Conservation (phyloP, 495 filamentous ascomycete species). For the Penicillium maclennaniae region DNA sequence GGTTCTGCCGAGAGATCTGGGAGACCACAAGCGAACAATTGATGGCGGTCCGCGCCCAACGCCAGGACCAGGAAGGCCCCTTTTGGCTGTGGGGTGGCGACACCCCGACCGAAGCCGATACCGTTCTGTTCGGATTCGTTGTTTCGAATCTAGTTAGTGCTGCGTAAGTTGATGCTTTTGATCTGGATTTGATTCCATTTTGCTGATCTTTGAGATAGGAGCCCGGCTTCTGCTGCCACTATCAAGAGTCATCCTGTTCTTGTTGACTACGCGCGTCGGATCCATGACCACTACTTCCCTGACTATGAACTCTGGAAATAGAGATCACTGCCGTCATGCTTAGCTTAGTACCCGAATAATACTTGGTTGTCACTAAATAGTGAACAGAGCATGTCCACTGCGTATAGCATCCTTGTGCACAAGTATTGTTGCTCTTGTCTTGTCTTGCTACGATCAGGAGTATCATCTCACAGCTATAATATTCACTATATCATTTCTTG, state of each 20-base stretch:
- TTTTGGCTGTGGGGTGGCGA: constrained; percentile 58
- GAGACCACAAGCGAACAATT: constrained; percentile 41
- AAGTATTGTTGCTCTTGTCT: background rate
- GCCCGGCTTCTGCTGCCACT: constrained; percentile 40
- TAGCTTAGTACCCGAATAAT: background rate
- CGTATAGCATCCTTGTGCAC: too few species aligned
- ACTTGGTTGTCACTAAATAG: too few species aligned
- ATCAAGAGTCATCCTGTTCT: constrained; percentile 46
- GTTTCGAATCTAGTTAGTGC: constrained; percentile 43
- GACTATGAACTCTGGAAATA: constrained; percentile 48
- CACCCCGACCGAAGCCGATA: constrained; percentile 54
- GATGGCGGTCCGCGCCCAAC: constrained; percentile 13
- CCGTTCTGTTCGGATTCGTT: constrained; percentile 55
- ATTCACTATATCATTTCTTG: background rate
- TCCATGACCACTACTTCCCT: constrained; percentile 56
- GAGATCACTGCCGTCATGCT: background rate
- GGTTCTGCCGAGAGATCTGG: constrained; percentile 51
- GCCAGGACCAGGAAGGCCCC: constrained; percentile 21
- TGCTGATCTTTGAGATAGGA: constrained; percentile 27
- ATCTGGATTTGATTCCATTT: background rate
- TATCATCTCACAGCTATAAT: background rate
- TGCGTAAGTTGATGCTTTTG: constrained; percentile 44
- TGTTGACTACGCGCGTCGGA: constrained; percentile 53
- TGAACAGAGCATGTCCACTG: background rate
- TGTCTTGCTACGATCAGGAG: background rate